Evolutionary conservation across 805 yeast species (phyloP).

Genomic region (Candida sanyiensis): DNA sequence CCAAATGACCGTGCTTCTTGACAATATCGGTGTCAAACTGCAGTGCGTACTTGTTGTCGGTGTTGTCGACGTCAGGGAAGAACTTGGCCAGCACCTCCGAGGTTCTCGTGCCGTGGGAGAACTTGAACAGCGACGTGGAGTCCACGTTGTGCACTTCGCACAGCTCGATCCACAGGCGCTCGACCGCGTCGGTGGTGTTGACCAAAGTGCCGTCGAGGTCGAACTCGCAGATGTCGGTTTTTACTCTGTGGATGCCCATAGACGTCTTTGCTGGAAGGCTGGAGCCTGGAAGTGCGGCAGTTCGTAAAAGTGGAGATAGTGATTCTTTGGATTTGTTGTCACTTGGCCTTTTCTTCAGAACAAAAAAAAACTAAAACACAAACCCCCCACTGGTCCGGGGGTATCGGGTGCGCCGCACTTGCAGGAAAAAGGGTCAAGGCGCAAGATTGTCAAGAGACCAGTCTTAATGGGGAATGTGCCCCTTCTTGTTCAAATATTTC

Average conservation of each 20-base stretch:
- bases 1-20: constrained; percentile 63
- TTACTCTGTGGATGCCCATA: constrained; percentile 17
- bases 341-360: no score
- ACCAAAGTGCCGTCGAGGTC: constrained; percentile 88
- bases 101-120: constrained; percentile 73
- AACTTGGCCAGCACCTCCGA: constrained; percentile 68
- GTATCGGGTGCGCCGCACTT: no score
- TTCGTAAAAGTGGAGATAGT: no score
- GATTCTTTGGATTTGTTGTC: no score
- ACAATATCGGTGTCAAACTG: constrained; percentile 59
- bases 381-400: no score
- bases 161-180: constrained; percentile 74
- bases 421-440: no score
- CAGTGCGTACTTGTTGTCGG: constrained; percentile 56
- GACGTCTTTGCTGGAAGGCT: no score
- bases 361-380: no score
- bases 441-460: no score
- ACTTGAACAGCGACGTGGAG: constrained; percentile 36
- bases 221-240: constrained; percentile 40
- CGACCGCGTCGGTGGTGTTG: constrained; percentile 76
- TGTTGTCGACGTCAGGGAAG: constrained; percentile 70
- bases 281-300: no score
- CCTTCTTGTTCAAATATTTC: no score
- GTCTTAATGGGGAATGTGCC: no score
- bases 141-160: constrained; percentile 65